These are phyloP conservation scores for Gnomoniopsis sp. DNA, from an alignment of 2,329 filamentous ascomycete genomes.

Conservation along the genomic window DNA sequence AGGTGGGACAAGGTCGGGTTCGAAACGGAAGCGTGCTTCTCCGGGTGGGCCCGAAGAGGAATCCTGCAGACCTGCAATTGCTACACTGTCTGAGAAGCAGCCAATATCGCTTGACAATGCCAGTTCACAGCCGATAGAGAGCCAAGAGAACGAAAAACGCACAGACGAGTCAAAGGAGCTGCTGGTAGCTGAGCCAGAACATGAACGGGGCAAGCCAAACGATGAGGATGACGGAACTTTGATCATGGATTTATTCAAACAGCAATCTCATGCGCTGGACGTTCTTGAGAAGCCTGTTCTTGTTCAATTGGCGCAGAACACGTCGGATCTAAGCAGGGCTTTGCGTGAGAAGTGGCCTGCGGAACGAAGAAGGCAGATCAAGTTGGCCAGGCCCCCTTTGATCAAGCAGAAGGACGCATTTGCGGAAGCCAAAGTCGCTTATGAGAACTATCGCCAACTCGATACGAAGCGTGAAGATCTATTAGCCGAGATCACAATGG, in stretches of 20 bases:
- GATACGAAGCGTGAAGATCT: conserved; percentile 42
- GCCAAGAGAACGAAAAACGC: background rate
- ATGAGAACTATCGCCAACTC: conserved; percentile 40
- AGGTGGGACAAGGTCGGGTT: background rate
- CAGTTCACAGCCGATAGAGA: background rate
- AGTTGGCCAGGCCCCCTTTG: conserved; percentile 46
- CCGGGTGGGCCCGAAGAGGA: background rate
- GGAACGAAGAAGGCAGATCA: conserved; percentile 44
- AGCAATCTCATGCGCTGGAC: conserved; percentile 30
- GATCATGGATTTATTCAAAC: conserved; percentile 34
- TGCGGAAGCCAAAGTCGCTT: conserved; percentile 36
- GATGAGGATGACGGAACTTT: conserved; percentile 25
- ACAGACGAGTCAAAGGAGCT: background rate
- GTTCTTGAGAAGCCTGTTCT: conserved; percentile 37
- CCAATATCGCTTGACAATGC: background rate
- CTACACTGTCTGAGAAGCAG: background rate
- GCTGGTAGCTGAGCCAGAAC: conserved; percentile 15
- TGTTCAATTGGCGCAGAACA: conserved; percentile 43
- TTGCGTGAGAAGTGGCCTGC: conserved; percentile 44
- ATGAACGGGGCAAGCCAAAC: conserved; percentile 24
- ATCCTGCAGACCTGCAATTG: background rate
- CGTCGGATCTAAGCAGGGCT: conserved; percentile 42
- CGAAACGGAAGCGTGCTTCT: conserved; percentile 1
- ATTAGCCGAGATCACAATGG: conserved; percentile 43
- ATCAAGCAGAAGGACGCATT: conserved; percentile 43